Conservation (phyloP, 2,329 filamentous ascomycete species). For the Talaromyces sp. region DNA sequence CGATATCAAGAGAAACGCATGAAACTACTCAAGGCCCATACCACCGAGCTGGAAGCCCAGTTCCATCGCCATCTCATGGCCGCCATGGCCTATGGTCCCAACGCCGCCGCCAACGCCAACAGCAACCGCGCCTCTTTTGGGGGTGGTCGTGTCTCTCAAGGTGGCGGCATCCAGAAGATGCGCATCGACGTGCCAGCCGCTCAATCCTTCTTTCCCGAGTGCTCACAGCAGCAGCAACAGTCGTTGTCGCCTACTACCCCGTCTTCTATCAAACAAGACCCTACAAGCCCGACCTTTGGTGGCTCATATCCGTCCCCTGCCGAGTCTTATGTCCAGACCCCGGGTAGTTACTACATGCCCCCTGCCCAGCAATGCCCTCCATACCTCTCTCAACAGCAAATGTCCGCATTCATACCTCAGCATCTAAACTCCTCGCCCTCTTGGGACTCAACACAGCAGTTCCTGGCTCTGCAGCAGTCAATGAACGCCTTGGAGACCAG, state of each 20-base stretch:
- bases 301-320: neutral
- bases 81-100: slow-evolving; percentile 21
- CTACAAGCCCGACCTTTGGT: slow-evolving; percentile 7
- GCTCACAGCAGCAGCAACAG: neutral
- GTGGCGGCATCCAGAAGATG: slow-evolving; percentile 29
- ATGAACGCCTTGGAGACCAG: neutral
- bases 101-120: slow-evolving; percentile 17
- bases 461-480: neutral
- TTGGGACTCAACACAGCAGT: neutral
- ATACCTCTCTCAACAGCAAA: slow-evolving; percentile 15
- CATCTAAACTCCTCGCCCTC: neutral
- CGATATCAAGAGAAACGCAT: slow-evolving; percentile 48
- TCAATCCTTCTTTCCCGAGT: neutral
- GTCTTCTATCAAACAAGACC: neutral
- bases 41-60: slow-evolving; percentile 32
- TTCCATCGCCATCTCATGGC: slow-evolving; percentile 34
- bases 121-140: neutral
- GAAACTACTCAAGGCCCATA: slow-evolving; percentile 35
- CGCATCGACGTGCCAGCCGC: slow-evolving; percentile 14
- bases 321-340: slow-evolving; percentile 17
- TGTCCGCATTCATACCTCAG: neutral
- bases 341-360: slow-evolving; percentile 14
- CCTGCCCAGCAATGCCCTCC: slow-evolving; percentile 10
- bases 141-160: slow-evolving; percentile 21
- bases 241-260: neutral